These are phyloP conservation scores for Dinochytrium kinnereticum DNA, from an alignment of 371 early-diverging fungal species.

Conservation along the genomic window DNA sequence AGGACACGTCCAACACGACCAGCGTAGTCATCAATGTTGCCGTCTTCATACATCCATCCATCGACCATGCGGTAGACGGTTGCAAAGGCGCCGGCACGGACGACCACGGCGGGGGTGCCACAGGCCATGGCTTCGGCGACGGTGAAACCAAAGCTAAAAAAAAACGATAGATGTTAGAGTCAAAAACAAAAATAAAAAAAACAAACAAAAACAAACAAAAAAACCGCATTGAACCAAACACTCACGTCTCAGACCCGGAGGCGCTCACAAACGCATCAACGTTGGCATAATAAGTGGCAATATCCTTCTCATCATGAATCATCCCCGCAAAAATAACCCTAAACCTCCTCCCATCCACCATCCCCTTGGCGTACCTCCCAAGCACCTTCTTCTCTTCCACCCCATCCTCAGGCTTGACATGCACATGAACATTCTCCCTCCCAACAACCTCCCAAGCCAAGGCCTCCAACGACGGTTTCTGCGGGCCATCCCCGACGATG, in stretches of 20 bases:
- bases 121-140: slow-evolving; percentile 61
- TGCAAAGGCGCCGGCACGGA: slow-evolving; percentile 49
- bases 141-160: slow-evolving; percentile 52
- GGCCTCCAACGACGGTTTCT: slow-evolving; percentile 37
- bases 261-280: slow-evolving; percentile 53
- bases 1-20: slow-evolving; percentile 28
- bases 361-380: slow-evolving; percentile 7
- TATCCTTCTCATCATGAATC: slow-evolving; percentile 43
- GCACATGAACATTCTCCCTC: slow-evolving; percentile 30
- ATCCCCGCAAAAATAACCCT: slow-evolving; percentile 56
- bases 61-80: slow-evolving; percentile 48
- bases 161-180: neutral
- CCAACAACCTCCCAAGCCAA: slow-evolving; percentile 44
- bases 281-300: slow-evolving; percentile 45
- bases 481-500: slow-evolving; percentile 56
- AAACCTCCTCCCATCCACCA: neutral
- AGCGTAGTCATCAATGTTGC: slow-evolving; percentile 44
- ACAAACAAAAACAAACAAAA: neutral
- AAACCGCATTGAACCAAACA: neutral
- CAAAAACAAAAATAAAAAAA: neutral
- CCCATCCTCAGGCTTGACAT: neutral
- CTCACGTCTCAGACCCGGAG: slow-evolving; percentile 50
- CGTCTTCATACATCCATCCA: slow-evolving; percentile 54
- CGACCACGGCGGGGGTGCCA: slow-evolving; percentile 53
- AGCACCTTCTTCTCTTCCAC: slow-evolving; percentile 10